A percentile compares a stretch with the other conserved stretches of the same genome.
phyloP scores from a whole-genome alignment of 2,329 filamentous ascomycete genomes.

The Clathrospora elynae region DNA sequence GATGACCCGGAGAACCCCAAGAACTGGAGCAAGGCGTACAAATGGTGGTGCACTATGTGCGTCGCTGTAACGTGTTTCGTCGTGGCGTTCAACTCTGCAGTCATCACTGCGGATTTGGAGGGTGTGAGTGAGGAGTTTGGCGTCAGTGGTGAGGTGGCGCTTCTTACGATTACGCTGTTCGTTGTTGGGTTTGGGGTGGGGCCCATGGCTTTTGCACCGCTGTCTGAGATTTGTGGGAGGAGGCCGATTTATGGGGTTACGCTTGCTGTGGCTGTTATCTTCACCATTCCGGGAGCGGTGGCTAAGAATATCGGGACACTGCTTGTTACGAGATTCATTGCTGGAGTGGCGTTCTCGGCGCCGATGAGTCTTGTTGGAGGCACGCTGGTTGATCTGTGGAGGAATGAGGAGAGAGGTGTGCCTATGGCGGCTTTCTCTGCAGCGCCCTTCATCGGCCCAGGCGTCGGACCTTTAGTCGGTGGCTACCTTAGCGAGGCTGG shows the following conservation, averaged over 20 bases:
- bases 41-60: slow-evolving; percentile 82
- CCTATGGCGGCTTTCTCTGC: slow-evolving; percentile 87
- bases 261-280: slow-evolving; percentile 72
- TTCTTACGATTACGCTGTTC: slow-evolving; percentile 76
- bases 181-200: slow-evolving; percentile 82
- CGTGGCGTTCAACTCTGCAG: slow-evolving; percentile 63
- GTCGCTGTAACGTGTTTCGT: slow-evolving; percentile 65
- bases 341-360: slow-evolving; percentile 82
- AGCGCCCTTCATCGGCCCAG: slow-evolving; percentile 81
- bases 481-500: slow-evolving; percentile 71
- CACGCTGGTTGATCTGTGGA: slow-evolving; percentile 83
- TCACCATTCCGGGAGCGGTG: slow-evolving; percentile 80
- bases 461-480: slow-evolving; percentile 68
- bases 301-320: slow-evolving; percentile 77
- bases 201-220: slow-evolving; percentile 78
- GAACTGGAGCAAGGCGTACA: slow-evolving; percentile 78
- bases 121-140: slow-evolving; percentile 68
- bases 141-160: slow-evolving; percentile 72
- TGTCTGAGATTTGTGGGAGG: slow-evolving; percentile 76
- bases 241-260: slow-evolving; percentile 73
- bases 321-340: slow-evolving; percentile 75
- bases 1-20: slow-evolving; percentile 80
- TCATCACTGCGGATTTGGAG: slow-evolving; percentile 76
- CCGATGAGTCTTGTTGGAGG: slow-evolving; percentile 87
- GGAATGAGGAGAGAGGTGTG: slow-evolving; percentile 79